Conservation (phyloP, 2,329 filamentous ascomycete genomes). For the Plenodomus tracheiphilus region DNA sequence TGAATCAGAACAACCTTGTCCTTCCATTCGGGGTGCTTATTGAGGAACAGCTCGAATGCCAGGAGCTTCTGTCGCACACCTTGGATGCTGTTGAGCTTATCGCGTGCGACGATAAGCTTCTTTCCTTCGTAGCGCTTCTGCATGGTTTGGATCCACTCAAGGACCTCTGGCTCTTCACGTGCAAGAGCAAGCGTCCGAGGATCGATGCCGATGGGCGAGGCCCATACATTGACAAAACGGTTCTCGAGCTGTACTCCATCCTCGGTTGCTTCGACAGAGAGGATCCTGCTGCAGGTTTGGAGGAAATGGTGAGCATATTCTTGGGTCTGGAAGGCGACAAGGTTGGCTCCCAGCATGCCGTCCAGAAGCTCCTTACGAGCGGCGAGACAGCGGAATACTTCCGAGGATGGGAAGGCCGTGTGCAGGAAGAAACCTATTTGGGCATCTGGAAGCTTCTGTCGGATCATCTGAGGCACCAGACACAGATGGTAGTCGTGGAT, state of each 20-base stretch:
- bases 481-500: constrained; percentile 94
- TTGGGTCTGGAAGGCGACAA: constrained; percentile 90
- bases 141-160: constrained; percentile 78
- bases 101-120: constrained; percentile 86
- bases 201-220: constrained; percentile 88
- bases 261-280: constrained; percentile 86
- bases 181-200: constrained; percentile 73
- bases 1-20: constrained; percentile 89
- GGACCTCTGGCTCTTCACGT: constrained; percentile 72
- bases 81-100: constrained; percentile 91
- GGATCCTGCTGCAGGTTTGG: constrained; percentile 89
- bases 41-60: constrained; percentile 90
- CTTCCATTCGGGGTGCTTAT: constrained; percentile 87
- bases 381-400: constrained; percentile 90
- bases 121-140: constrained; percentile 85
- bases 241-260: constrained; percentile 90
- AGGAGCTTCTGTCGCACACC: constrained; percentile 93
- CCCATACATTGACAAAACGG: constrained; percentile 86
- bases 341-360: constrained; percentile 88
- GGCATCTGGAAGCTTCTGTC: constrained; percentile 86
- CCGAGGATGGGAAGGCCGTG: constrained; percentile 92
- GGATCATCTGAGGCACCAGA: constrained; percentile 84
- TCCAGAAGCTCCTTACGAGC: constrained; percentile 85
- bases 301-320: constrained; percentile 95
- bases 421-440: constrained; percentile 97